Base-by-base conservation (phyloP, 768 basidiomycete species). In the Panaeolus papilionaceus region DNA sequence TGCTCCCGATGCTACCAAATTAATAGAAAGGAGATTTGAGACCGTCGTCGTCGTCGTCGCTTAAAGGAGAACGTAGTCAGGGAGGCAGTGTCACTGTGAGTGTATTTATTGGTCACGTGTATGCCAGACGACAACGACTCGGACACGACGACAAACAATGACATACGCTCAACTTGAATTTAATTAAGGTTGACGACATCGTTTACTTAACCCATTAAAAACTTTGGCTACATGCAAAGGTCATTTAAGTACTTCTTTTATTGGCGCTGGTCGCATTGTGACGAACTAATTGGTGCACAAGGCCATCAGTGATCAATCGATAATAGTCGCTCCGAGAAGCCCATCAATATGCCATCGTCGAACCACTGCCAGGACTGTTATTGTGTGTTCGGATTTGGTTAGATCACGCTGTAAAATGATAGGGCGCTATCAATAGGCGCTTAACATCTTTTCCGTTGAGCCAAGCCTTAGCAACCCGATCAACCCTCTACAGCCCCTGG, bases 11-110 rank as follows among this genome's bases (percentile, higher is more conserved):
- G 16, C 7, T 26, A 33, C 54, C 16, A 14, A 26, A 28, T 26
- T 26, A 51, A 51, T 51, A 28, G 28, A 58, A 58, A 58, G 54
- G 54, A 58, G 54, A 28, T 16, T 58, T 58, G 26, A 58, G 33
- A 33, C 54, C 54, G 54, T 58, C 54, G 54, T 58, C 28, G 54
- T 51, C 47, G 47, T 51, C 42, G 42, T 49, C 47, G 45, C 20
- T 12, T 4, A 58, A 58, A 58, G 33, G 54, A 58, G 54, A 58
- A 58, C 28, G 54, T 58, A 28, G 54, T 28, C 54, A 58, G 26
- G 54, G 33, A 28, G 33, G 12, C 9, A 7, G n/a, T 28, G n/a
- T n/a, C n/a, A n/a, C n/a, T n/a, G 23, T 49, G 54, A 28, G 2
- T 1, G 28, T 4, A 28, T 23, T 23, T 51, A 51, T 28, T 28